Base-by-base conservation (phyloP, 164 flowering plant genomes). In the Annona cherimola region DNA sequence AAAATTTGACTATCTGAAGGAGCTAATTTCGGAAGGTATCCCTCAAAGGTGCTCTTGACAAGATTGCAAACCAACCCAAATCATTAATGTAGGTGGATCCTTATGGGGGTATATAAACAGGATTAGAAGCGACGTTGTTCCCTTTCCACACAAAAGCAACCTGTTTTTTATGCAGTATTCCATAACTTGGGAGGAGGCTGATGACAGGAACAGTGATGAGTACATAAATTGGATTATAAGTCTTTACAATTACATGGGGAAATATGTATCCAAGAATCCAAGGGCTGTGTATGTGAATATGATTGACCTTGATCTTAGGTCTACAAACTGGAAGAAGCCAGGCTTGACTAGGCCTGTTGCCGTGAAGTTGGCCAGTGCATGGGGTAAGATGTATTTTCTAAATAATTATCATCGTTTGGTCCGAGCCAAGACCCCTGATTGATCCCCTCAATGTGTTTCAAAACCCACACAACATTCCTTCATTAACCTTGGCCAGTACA, bases 131-230 rank as follows among this genome's bases (percentile, higher is more conserved):
- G 42, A 61, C 20, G 73, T 40, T 39, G 69, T 57, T 19, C 80
- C 82, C 18, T 77, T 74, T 39, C 82, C 80, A 1, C 82, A 80
- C 20, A 63, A 78, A 9, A n/a, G n/a, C n/a, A 71, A 40, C 42
- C 66, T 71, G 18, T 71, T 5, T 45, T 62, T 14, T 11, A 75
- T 80, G 1, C 63, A 71, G 66, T 70, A 80, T 44, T 2, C 50
- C 3, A 20, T 46, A 46, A 9, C 1, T 12, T 77, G 83, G 83
- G 8, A 2, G 2, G 66, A 70, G 26, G 65, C 9, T 2, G 77
- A 55, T 0, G 60, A 20, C 8, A 40, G 40, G 42, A 41, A 68
- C 5, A 19, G 40, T 50, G 61, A 50, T 11, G 26, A 19, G 41
- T 50, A 68, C 26, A 18, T 54, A 19, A 20, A 45, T 7, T 71